phyloP scores from a whole-genome alignment of 352 stramenopile genomes.

The Aphanomyces astaci region DNA sequence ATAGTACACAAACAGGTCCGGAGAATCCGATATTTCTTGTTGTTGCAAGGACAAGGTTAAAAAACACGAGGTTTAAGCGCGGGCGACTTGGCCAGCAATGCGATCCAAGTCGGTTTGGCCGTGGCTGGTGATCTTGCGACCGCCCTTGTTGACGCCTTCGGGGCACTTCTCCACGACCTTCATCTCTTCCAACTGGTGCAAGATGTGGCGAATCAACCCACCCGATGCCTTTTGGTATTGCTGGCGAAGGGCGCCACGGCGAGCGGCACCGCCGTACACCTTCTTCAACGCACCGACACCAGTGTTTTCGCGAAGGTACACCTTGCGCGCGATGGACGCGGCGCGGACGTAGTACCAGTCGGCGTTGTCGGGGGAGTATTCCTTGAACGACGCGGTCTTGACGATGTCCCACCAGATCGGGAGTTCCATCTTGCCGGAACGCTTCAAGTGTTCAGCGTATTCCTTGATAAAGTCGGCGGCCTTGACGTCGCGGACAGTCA shows the following conservation, averaged over 20 bases:
- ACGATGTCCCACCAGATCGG: constrained; percentile 97
- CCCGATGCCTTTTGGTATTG: constrained; percentile 94
- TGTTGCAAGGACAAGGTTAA: constrained; percentile 26
- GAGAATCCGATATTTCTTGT: constrained; percentile 17
- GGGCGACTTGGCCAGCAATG: constrained; percentile 94
- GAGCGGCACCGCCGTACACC: constrained; percentile 93
- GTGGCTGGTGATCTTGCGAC: constrained; percentile 92
- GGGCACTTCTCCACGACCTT: constrained; percentile 96
- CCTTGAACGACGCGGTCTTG: constrained; percentile 97
- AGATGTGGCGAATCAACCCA: constrained; percentile 96
- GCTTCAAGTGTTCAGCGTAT: constrained; percentile 98
- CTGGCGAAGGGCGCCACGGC: constrained; percentile 90
- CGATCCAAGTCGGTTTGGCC: constrained; percentile 98
- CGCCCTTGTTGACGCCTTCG: constrained; percentile 88
- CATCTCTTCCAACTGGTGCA: constrained; percentile 97
- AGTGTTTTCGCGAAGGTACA: constrained; percentile 96
- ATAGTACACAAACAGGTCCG: too few species aligned
- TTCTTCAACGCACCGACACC: constrained; percentile 96
- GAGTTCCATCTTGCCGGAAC: constrained; percentile 97
- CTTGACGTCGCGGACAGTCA: constrained; percentile 96
- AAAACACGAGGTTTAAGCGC: constrained; percentile 54
- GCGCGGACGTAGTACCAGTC: constrained; percentile 99
- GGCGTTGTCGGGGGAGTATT: constrained; percentile 94
- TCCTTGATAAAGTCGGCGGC: constrained; percentile 96
- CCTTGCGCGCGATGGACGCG: constrained; percentile 95